Base-by-base conservation (phyloP, 2,329 filamentous ascomycete genomes). In the Cladosporium sphaerospermum region DNA sequence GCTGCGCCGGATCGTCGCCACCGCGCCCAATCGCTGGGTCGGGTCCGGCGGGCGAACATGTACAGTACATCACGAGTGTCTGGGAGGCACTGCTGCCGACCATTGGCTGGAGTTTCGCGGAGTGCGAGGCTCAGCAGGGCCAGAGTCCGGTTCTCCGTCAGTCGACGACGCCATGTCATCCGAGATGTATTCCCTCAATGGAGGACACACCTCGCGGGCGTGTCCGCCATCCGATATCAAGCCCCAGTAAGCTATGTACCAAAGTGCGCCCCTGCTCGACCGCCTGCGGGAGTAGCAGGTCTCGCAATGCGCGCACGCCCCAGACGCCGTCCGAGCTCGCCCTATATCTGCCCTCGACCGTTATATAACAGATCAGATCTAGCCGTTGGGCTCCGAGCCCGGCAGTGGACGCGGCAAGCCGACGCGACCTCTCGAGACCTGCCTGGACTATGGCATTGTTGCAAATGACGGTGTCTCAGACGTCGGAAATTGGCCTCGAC, bases 331-430 rank as follows among this genome's bases (percentile, higher is more conserved):
- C 37, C 46, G 33, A 13, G 37, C 46, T 37, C 46, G 28, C 40
- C 37, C 46, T 49, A 49, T 49, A 49, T 49, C 46, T 41, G 46
- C 36, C 46, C 23, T 33, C 46, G 46, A 49, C 46, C 46, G 46
- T 42, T 49, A 19, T 28, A 9, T 36, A 32, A 41, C 31, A 33
- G 33, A 47, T 18, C 9, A n/a, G 23, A 36, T 14, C 13, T n/a
- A 13, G 42, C 42, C 42, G 42, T 45, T 32, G 28, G 19, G 28
- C 28, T 37, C 46, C 46, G 46, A 41, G 32, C 34, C 13, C 34
- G 39, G 33, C 28, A 23, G 43, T 33, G 23, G 23, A 28, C 23
- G 23, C 23, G 23, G 23, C 16, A 28, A 28, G 23, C 23, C 23
- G 23, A 28, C 23, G 7, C 23, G 23, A 28, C 23, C 23, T 28